Evolutionary conservation across 2,329 filamentous ascomycete species (phyloP), one percentile per base, ranked within the genome.

Genomic region (Beauveria asiatica): DNA sequence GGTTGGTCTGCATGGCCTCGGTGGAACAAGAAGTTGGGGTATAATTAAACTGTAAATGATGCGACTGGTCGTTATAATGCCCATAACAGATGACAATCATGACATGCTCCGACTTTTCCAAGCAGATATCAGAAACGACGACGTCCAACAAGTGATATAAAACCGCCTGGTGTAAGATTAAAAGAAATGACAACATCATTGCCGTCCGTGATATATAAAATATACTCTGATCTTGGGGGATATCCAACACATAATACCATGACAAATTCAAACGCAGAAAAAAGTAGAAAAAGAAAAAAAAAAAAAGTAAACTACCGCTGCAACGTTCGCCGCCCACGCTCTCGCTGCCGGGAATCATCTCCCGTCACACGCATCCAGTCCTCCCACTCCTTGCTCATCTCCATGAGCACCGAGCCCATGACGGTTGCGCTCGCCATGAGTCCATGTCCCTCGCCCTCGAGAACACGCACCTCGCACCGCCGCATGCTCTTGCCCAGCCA

Each of bases 401-500:
- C 94, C 73, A 91, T 93, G 41, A 99, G 77, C n/a, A 97, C 89
- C 21, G 87, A 86, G 48, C 91, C 90, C 94, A 99, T 99, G 49
- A 97, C 93, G 16, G 80, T 79, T 0, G 94, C 92, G 65, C 88
- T 95, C 1, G 94, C 94, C 94, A 99, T 99, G 25, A 99, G 77
- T 0, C 94, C 93, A 70, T 99, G 94, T 3, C 92, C 91, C 72
- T 99, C 93, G 6, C 90, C 91, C 65, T 96, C 89, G 3, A 99
- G 79, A 5, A 97, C 85, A 5, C 93, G 81, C 16, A 99, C 90
- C 72, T 97, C 94, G 72, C 93, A 97, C 52, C 90, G 82, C 33
- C 89, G 85, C 92, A 99, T 97, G 46, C 89, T 89, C 73, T 92
- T 92, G 61, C 92, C 92, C 8, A 99, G 81, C 94, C 94, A 99